phyloP scores from a whole-genome alignment of 2,329 filamentous ascomycete species.

The Stachybotrys chlorohalonatus region DNA sequence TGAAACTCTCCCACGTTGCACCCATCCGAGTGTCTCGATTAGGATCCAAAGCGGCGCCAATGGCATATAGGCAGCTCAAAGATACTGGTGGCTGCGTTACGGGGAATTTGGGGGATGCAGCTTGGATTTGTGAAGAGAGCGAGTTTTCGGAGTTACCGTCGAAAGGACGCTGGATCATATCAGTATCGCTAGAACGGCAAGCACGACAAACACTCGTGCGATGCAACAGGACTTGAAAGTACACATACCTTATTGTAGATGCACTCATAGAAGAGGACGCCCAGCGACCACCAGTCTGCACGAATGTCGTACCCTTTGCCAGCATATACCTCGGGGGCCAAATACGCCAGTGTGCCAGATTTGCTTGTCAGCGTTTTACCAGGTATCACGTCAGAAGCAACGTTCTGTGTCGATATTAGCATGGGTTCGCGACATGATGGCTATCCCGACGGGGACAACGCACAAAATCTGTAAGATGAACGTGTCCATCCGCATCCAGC shows the following conservation, averaged over 20 bases:
- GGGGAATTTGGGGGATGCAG: conserved; percentile 78
- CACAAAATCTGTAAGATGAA: conserved; percentile 97
- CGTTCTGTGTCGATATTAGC: conserved; percentile 57
- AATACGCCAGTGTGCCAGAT: conserved; percentile 90
- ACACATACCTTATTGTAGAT: conserved; percentile 87
- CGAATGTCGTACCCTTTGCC: conserved; percentile 83
- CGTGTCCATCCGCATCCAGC: conserved; percentile 81
- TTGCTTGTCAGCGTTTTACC: conserved; percentile 84
- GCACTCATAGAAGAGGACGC: conserved; percentile 98
- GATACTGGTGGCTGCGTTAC: conserved; percentile 87
- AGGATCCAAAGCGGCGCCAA: conserved; percentile 72
- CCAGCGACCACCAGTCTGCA: conserved; percentile 97
- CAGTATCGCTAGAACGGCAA: conserved; percentile 4
- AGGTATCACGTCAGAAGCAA: conserved; percentile 84
- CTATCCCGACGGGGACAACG: conserved; percentile 21
- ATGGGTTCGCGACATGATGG: too few relatives aligned
- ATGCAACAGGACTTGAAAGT: neutral
- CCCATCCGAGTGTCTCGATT: conserved; percentile 77
- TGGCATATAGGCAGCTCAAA: conserved; percentile 79
- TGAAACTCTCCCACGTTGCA: conserved; percentile 78
- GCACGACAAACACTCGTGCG: conserved; percentile 8
- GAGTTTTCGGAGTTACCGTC: conserved; percentile 80
- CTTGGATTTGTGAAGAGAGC: conserved; percentile 71
- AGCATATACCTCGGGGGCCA: conserved; percentile 90
- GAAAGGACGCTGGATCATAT: conserved; percentile 64